These are phyloP conservation scores for Cylindrotheca closterium DNA, from an alignment of 108 stramenopile genomes.

Conservation along the genomic window DNA sequence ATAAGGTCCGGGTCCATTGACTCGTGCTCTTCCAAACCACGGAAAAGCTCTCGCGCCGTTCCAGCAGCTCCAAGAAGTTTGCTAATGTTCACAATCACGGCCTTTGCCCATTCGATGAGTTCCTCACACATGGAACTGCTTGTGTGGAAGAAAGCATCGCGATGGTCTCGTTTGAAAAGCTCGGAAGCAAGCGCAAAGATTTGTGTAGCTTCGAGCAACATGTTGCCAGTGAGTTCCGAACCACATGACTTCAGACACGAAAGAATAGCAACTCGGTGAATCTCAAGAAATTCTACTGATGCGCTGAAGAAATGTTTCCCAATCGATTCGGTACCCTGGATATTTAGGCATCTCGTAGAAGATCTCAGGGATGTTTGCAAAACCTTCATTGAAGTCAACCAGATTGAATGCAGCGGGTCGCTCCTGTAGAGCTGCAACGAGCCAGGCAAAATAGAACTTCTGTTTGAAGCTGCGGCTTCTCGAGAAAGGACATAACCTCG, in stretches of 20 bases:
- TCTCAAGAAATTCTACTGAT: conserved; percentile 27
- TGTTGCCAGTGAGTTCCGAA: conserved; percentile 15
- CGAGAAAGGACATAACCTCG: conserved; percentile 22
- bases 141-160: conserved; percentile 10
- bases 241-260: conserved; percentile 24
- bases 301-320: conserved; percentile 15
- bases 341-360: conserved; percentile 9
- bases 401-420: conserved; percentile 33
- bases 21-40: conserved; percentile 36
- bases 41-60: conserved; percentile 65
- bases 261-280: conserved; percentile 14
- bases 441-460: not conserved
- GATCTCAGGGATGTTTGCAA: conserved; percentile 15
- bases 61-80: conserved; percentile 62
- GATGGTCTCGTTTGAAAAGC: conserved; percentile 20
- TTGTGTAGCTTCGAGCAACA: conserved; percentile 24
- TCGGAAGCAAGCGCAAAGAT: conserved; percentile 26
- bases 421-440: conserved; percentile 6
- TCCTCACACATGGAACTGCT: conserved; percentile 15
- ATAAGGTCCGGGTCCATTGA: conserved; percentile 21
- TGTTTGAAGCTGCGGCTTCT: conserved; percentile 8
- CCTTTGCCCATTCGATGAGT: conserved; percentile 11
- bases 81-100: conserved; percentile 15
- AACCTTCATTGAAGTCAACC: conserved; percentile 38
- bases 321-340: not conserved